These are phyloP conservation scores for Platanthera zijinensis DNA, from an alignment of 106 monocot species.

Conservation along the genomic window DNA sequence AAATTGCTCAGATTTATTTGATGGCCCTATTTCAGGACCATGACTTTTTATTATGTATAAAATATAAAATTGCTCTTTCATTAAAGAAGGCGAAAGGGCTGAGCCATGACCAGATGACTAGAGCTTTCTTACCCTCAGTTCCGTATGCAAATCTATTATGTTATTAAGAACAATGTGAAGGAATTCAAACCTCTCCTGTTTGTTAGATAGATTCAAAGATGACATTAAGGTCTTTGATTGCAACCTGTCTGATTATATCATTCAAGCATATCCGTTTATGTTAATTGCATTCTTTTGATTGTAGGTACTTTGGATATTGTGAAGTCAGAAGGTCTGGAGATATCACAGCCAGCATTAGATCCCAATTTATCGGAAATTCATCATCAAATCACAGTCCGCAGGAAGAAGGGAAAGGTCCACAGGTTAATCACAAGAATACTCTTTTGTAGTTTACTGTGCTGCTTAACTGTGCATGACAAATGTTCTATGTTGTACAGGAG, in stretches of 20 bases:
- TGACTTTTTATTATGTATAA: not conserved
- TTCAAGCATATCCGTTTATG: not conserved
- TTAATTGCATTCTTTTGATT: not conserved
- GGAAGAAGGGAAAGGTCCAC: conserved; percentile 39
- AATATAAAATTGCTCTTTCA: too few species aligned
- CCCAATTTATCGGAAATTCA: conserved; percentile 60
- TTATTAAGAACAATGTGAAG: too few species aligned
- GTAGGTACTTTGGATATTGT: conserved; percentile 42
- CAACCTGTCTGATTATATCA: too few species aligned
- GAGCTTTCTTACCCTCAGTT: too few species aligned
- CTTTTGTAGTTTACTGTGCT: not conserved
- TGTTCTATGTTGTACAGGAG: conserved; percentile 24
- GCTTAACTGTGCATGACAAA: conserved; percentile 4
- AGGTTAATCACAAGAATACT: conserved; percentile 27
- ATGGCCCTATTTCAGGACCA: not conserved
- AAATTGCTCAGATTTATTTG: too few species aligned
- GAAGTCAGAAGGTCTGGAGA: conserved; percentile 72
- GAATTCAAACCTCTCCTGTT: too few species aligned
- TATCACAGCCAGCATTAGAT: conserved; percentile 77
- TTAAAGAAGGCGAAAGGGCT: too few species aligned
- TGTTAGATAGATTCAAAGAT: too few species aligned
- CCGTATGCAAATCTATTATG: too few species aligned
- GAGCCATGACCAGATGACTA: too few species aligned
- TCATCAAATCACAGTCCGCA: conserved; percentile 63
- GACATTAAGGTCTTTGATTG: too few species aligned